Base-by-base conservation (phyloP, 2,329 filamentous ascomycete genomes). In the Stagonosporopsis tanaceti region DNA sequence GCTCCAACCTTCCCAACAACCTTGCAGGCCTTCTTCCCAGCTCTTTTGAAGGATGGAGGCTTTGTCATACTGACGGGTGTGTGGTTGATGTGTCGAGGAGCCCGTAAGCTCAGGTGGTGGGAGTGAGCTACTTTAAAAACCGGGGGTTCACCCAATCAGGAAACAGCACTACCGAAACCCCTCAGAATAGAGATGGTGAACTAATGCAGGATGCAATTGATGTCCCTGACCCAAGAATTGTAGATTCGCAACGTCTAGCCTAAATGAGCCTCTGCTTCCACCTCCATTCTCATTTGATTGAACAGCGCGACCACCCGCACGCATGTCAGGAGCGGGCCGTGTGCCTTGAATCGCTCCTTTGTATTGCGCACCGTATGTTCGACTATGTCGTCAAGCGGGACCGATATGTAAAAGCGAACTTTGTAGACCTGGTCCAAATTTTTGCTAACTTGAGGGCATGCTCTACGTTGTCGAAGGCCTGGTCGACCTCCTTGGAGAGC, bases 391-490 rank as follows among this genome's bases (percentile, higher is more conserved):
- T 61, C 59, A 15, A 68, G 50, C 4, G 60, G 41, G 1, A 59
- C 51, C 2, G 60, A 63, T n/a, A 65, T 54, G 27, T 68, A 71
- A 1, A 66, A 27, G 1, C 66, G 56, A 4, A 63, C 40, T 27
- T 68, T 71, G 53, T 70, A 73, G 0, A 86, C 82, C 57, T 86
- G 81, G 9, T 72, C 67, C 79, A 81, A 83, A 1, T 82, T 83
- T 50, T 81, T 79, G 0, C 82, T 11, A 80, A 64, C 39, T 77
- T 77, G 6, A 87, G 69, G 37, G 74, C 76, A n/a, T 76, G 67
- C 2, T 87, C 81, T 11, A 87, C 80, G 55, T 87, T 87, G 12
- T 66, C 71, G 60, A 87, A 87, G 0, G 83, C 81, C 41, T 68
- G 68, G 12, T 66, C 64, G n/a, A 74, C 53, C 56, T 73, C 66